phyloP scores from a whole-genome alignment of 1,284 basidiomycete species.

The Puccinia sorghi region DNA sequence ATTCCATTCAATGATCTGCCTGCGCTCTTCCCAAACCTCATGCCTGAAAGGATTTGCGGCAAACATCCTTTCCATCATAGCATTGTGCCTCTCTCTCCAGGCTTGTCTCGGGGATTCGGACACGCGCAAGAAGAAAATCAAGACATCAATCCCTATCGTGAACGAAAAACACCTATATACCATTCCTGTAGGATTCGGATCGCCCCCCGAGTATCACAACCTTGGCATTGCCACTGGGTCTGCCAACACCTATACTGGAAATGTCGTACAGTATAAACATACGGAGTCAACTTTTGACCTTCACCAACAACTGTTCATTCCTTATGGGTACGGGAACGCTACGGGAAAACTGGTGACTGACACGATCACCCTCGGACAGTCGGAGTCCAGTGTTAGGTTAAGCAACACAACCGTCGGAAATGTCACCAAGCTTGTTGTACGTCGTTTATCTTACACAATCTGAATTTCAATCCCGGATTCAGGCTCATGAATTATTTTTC shows the following conservation, averaged over 20 bases:
- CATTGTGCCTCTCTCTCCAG: slow-evolving; percentile 4
- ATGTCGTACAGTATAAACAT: slow-evolving; percentile 23
- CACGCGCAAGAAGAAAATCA: slow-evolving; percentile 34
- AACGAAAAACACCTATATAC: slow-evolving; percentile 46
- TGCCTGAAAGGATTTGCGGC: neutral
- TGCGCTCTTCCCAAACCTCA: neutral
- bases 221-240: slow-evolving; percentile 49
- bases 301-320: slow-evolving; percentile 40
- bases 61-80: neutral
- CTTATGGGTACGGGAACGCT: slow-evolving; percentile 48
- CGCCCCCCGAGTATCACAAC: slow-evolving; percentile 38
- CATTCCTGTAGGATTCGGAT: slow-evolving; percentile 42
- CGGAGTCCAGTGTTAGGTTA: slow-evolving; percentile 27
- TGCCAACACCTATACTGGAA: slow-evolving; percentile 47
- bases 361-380: slow-evolving; percentile 32
- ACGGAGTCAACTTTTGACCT: slow-evolving; percentile 35
- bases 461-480: neutral
- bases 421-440: slow-evolving; percentile 46
- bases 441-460: neutral
- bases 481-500: neutral
- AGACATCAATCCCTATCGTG: slow-evolving; percentile 38
- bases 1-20: neutral
- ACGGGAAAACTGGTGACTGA: slow-evolving; percentile 43
- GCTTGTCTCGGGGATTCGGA: slow-evolving; percentile 11
- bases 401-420: slow-evolving; percentile 43